Evolutionary conservation across 2,329 filamentous ascomycete species (phyloP).

Genomic region (Exophiala lecanii-corni): DNA sequence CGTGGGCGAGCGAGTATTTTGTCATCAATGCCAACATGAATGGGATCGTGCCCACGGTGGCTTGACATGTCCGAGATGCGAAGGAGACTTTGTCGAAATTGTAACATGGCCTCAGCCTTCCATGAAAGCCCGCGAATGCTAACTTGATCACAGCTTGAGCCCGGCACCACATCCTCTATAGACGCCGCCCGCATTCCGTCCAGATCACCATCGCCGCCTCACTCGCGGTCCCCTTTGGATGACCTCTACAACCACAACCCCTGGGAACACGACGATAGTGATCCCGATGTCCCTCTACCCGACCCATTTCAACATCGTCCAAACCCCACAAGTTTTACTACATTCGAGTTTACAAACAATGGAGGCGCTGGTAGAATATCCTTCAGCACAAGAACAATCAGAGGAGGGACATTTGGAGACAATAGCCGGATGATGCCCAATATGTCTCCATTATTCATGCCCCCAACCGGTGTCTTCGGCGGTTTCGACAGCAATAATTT

Average conservation of each 20-base stretch:
- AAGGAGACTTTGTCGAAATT: constrained; percentile 77
- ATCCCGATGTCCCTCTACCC: constrained; percentile 41
- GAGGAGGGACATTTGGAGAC: constrained; percentile 6
- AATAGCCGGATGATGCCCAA: constrained; percentile 9
- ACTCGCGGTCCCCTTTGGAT: constrained; percentile 7
- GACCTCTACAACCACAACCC: constrained; percentile 43
- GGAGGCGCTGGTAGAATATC: constrained; percentile 21
- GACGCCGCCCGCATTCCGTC: constrained; percentile 30
- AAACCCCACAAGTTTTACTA: constrained; percentile 23
- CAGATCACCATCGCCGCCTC: constrained; percentile 27
- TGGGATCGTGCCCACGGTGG: constrained; percentile 71
- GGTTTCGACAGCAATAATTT: not conserved
- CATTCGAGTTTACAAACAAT: constrained; percentile 23
- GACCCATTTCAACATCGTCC: not conserved
- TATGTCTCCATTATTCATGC: not conserved
- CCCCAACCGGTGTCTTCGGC: not conserved
- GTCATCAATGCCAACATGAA: constrained; percentile 73
- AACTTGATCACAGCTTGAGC: constrained; percentile 14
- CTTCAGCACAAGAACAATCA: constrained; percentile 22
- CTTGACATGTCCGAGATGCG: constrained; percentile 71
- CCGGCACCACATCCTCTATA: constrained; percentile 28
- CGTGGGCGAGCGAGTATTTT: constrained; percentile 71
- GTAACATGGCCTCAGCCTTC: constrained; percentile 51
- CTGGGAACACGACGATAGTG: constrained; percentile 40
- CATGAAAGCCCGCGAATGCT: not conserved